Evolutionary conservation across 306 rosid species (phyloP), one percentile per base, ranked within the genome.

Genomic region (Inga laurina): DNA sequence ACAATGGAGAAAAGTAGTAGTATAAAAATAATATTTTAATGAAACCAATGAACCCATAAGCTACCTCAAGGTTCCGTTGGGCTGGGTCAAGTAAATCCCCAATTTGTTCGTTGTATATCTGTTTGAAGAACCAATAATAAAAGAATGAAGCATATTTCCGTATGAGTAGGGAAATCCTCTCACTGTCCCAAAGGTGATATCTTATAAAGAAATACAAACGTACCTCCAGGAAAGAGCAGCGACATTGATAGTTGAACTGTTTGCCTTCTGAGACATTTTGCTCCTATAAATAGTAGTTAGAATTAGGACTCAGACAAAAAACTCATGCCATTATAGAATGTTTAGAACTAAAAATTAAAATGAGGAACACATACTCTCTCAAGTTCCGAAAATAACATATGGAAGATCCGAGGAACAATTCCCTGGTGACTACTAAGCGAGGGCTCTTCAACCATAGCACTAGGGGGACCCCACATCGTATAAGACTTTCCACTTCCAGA

Each of bases 381-480:
- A 65, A 94, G 97, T 89, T 92, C 98, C 6, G 92, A 84, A 75
- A 96, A 90, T 65, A 96, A 74, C 97, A 91, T 87, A 81, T 83
- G 91, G 86, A 94, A 86, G 81, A 94, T 83, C 75, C 98, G 94
- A 81, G 98, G 97, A 82, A 83, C 98, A 82, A 96, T 84, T 76
- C 99, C 99, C 85, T 85, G 97, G 76, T 72, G 88, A 79, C 94
- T 89, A 10, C 18, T 66, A 56, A 68, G 52, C 32, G 88, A 90
- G 30, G 93, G 86, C 76, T 86, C 93, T 85, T 92, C 98, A 84
- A 90, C 92, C 91, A 92, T 89, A 67, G 98, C 93, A 16, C 97
- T 96, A 8, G 89, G 94, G 0, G 97, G 93, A 87, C 99, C 99
- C 98, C 99, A 96, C 89, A 96, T 91, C 18, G 99, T 91, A 90